Percentiles rank a stretch among this genome's conserved stretches.
Evolutionary conservation across 805 yeast species (phyloP).

Genomic region (Suhomyces canberraensis): DNA sequence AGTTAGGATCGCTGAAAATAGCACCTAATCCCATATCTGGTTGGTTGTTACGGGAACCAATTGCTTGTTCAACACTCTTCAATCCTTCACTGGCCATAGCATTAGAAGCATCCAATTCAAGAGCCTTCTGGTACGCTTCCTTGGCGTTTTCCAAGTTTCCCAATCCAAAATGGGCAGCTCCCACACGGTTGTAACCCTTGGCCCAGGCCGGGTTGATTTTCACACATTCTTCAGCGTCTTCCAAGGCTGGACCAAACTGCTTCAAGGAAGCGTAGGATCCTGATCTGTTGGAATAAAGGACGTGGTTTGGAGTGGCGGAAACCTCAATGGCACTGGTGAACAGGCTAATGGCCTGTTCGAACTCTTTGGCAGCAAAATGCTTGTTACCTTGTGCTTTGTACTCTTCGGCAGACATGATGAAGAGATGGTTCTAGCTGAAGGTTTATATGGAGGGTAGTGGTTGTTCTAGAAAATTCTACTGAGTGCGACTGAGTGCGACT

Average conservation of each 20-base stretch:
- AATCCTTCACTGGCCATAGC: constrained; percentile 86
- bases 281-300: constrained; percentile 88
- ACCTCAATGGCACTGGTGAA: constrained; percentile 87
- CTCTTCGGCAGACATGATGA: constrained; percentile 61
- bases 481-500: no score
- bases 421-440: neutral
- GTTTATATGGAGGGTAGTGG: neutral
- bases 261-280: constrained; percentile 83
- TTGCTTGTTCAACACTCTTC: constrained; percentile 62
- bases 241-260: constrained; percentile 68
- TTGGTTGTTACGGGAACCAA: constrained; percentile 46
- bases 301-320: constrained; percentile 83
- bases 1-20: constrained; percentile 76
- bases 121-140: constrained; percentile 67
- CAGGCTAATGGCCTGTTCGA: constrained; percentile 68
- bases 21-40: constrained; percentile 77
- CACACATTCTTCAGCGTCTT: constrained; percentile 83
- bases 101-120: constrained; percentile 76
- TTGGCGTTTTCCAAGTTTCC: constrained; percentile 76
- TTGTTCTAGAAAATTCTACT: constrained; percentile 3
- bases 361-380: constrained; percentile 86
- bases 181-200: constrained; percentile 91
- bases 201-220: constrained; percentile 86
- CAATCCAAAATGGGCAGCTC: constrained; percentile 88
- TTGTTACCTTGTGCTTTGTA: constrained; percentile 91